Evolutionary conservation across 805 yeast species (phyloP).

Genomic region (Hanseniaspora taiwanica): DNA sequence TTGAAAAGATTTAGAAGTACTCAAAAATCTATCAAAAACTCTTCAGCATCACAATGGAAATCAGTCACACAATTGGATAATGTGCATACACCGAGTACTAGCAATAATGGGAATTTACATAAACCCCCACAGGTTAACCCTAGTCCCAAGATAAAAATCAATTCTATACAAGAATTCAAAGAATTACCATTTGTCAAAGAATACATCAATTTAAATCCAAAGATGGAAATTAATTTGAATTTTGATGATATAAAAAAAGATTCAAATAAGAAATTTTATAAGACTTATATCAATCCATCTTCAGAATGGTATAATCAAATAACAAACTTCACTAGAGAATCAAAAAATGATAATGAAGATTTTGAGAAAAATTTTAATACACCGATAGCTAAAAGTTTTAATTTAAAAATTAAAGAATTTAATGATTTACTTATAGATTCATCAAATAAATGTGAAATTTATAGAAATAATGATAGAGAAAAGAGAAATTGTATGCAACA

Average conservation of each 20-base stretch:
- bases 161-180: background rate
- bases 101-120: no score
- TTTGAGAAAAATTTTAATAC: background rate
- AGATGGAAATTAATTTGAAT: constrained; percentile 15
- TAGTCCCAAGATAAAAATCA: background rate
- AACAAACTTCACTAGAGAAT: background rate
- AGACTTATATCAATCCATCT: constrained; percentile 16
- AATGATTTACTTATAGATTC: background rate
- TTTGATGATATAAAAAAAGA: constrained; percentile 10
- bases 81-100: no score
- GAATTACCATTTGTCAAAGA: constrained; percentile 7
- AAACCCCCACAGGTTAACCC: background rate
- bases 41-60: no score
- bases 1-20: no score
- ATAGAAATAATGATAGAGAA: no score
- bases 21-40: no score
- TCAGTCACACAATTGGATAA: no score
- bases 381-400: background rate
- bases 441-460: no score
- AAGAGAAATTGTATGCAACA: no score
- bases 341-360: no score
- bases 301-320: constrained; percentile 12
- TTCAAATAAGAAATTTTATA: constrained; percentile 10
- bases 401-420: background rate
- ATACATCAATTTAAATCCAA: constrained; percentile 18